phyloP scores from a whole-genome alignment of 306 rosid genomes.

The Fragaria ananassa region DNA sequence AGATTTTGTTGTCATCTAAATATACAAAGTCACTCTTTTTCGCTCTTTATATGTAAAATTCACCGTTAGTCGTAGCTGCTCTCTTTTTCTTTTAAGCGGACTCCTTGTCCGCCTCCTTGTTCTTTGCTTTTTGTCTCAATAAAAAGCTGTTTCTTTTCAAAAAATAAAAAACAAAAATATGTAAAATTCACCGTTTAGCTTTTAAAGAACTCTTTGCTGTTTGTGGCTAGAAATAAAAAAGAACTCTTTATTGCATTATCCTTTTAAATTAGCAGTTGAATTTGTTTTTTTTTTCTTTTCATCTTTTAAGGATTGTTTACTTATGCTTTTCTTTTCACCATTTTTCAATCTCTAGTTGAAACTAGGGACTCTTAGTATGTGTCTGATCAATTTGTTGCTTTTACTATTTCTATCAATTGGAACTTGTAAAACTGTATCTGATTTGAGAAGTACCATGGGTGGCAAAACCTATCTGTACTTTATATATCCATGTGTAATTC shows the following conservation, averaged over 20 bases:
- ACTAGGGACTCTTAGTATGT: neutral
- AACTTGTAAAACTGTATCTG: neutral
- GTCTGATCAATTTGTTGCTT: neutral
- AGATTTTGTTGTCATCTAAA: slow-evolving; percentile 1
- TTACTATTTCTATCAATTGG: neutral
- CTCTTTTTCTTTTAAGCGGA: too few species aligned
- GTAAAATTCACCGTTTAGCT: neutral
- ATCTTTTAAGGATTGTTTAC: too few species aligned
- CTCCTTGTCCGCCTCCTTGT: too few species aligned
- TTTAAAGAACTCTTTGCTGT: neutral
- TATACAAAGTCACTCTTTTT: slow-evolving; percentile 19
- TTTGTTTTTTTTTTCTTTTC: too few species aligned
- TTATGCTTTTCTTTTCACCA: neutral
- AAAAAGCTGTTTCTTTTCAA: too few species aligned
- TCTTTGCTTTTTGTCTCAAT: too few species aligned
- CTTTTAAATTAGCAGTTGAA: neutral
- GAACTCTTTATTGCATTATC: neutral
- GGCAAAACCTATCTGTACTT: neutral
- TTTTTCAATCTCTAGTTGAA: neutral
- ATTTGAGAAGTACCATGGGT: neutral
- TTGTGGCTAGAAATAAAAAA: neutral
- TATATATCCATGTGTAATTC: neutral
- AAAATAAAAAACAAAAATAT: too few species aligned
- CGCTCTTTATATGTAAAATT: neutral
- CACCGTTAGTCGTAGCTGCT: neutral